phyloP scores from a whole-genome alignment of 2,329 filamentous ascomycete genomes.

The Emergomyces orientalis region DNA sequence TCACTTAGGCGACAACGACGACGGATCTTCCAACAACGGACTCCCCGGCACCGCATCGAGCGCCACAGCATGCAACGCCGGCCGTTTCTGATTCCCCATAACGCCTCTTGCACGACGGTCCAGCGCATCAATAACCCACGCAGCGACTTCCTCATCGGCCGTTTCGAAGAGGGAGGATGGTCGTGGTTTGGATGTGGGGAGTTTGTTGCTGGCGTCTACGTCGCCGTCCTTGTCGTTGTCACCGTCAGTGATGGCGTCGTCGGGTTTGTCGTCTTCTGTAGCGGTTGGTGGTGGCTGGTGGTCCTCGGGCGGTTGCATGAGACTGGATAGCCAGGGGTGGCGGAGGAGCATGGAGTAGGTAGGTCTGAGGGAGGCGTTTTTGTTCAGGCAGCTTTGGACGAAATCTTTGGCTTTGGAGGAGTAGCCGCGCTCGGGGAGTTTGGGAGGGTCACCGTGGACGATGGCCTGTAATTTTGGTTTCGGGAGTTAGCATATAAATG shows the following conservation, averaged over 20 bases:
- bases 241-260: neutral
- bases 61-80: slow-evolving; percentile 79
- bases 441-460: slow-evolving; percentile 90
- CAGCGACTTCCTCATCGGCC: slow-evolving; percentile 71
- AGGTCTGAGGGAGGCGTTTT: slow-evolving; percentile 84
- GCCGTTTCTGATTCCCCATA: slow-evolving; percentile 51
- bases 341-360: slow-evolving; percentile 82
- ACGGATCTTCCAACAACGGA: slow-evolving; percentile 25
- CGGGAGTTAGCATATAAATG: neutral
- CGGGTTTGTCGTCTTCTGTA: neutral
- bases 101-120: slow-evolving; percentile 54
- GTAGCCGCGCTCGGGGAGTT: slow-evolving; percentile 68
- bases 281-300: slow-evolving; percentile 14
- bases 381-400: slow-evolving; percentile 82
- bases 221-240: neutral
- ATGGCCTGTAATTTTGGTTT: slow-evolving; percentile 60
- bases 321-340: slow-evolving; percentile 73
- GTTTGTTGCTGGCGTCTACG: slow-evolving; percentile 24
- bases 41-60: slow-evolving; percentile 56
- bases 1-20: slow-evolving; percentile 7
- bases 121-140: slow-evolving; percentile 70
- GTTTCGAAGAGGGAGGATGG: slow-evolving; percentile 35
- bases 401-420: slow-evolving; percentile 76
- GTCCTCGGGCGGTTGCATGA: slow-evolving; percentile 58
- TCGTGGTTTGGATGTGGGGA: slow-evolving; percentile 20